phyloP scores from a whole-genome alignment of 805 yeast species.

The Wickerhamomyces alni region DNA sequence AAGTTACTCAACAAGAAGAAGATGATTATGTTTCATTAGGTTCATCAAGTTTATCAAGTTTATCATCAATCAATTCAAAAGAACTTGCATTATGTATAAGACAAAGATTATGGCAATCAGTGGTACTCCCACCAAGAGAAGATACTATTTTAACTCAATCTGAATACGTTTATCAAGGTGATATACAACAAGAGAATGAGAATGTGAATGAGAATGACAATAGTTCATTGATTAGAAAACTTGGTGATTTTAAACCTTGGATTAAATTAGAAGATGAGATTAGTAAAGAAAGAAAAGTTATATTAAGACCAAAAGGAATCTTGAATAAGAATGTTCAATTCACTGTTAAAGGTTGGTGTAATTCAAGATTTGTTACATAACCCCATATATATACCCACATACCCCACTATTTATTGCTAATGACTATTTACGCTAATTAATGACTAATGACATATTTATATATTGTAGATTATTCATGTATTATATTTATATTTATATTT shows the following conservation, averaged over 20 bases:
- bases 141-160: conserved; percentile 31
- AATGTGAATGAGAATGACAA: too few species aligned
- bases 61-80: background rate
- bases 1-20: conserved; percentile 30
- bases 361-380: conserved; percentile 12
- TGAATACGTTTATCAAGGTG: conserved; percentile 20
- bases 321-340: conserved; percentile 17
- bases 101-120: conserved; percentile 48
- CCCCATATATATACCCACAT: conserved; percentile 20
- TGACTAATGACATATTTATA: too few species aligned
- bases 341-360: conserved; percentile 25
- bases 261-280: conserved; percentile 19
- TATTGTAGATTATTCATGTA: too few species aligned
- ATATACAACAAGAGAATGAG: too few species aligned
- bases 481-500: too few species aligned
- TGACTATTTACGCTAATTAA: too few species aligned
- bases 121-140: conserved; percentile 44
- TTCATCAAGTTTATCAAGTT: too few species aligned
- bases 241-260: conserved; percentile 24
- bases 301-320: conserved; percentile 17
- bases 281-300: conserved; percentile 3
- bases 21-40: conserved; percentile 5
- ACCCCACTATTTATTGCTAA: conserved; percentile 13
- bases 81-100: conserved; percentile 36
- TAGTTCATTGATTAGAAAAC: conserved; percentile 19